Evolutionary conservation across 177 flowering plant genomes (phyloP).

Genomic region (Vitis hybrid): DNA sequence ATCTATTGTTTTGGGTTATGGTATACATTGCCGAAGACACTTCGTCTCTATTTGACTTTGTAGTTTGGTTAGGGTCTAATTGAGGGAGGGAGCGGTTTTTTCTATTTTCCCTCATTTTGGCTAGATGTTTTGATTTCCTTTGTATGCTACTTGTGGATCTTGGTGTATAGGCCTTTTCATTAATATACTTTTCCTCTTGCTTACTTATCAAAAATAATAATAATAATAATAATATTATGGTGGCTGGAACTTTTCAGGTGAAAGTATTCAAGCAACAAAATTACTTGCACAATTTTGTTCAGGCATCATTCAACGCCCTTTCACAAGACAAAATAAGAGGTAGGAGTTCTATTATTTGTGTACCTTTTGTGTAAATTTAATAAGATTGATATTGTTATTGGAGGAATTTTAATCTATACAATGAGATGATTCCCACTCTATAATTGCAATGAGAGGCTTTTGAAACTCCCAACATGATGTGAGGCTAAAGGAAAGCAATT

Average conservation of each 20-base stretch:
- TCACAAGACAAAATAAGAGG: constrained; percentile 78
- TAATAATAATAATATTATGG: not conserved
- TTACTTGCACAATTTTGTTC: constrained; percentile 91
- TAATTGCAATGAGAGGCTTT: not conserved
- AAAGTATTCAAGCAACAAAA: constrained; percentile 85
- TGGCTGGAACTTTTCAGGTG: constrained; percentile 53
- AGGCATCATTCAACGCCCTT: constrained; percentile 87
- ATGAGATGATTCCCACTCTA: not conserved
- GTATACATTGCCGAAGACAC: too few species aligned
- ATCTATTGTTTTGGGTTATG: too few species aligned
- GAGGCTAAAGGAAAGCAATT: not conserved
- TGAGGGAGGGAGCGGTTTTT: too few species aligned
- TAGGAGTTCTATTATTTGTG: constrained; percentile 14
- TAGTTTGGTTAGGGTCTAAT: too few species aligned
- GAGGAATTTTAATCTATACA: not conserved
- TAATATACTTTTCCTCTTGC: not conserved
- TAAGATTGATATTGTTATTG: not conserved
- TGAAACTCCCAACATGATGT: not conserved
- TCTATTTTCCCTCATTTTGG: too few species aligned
- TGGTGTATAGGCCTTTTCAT: not conserved
- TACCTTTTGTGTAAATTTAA: not conserved
- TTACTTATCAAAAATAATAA: not conserved
- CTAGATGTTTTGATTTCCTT: too few species aligned
- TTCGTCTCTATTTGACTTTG: too few species aligned
- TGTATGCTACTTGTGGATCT: not conserved